Percentiles rank a stretch among this genome's conserved stretches.
These are phyloP conservation scores for Mariannaea sp. DNA, from an alignment of 2,329 filamentous ascomycete genomes.

Conservation along the genomic window DNA sequence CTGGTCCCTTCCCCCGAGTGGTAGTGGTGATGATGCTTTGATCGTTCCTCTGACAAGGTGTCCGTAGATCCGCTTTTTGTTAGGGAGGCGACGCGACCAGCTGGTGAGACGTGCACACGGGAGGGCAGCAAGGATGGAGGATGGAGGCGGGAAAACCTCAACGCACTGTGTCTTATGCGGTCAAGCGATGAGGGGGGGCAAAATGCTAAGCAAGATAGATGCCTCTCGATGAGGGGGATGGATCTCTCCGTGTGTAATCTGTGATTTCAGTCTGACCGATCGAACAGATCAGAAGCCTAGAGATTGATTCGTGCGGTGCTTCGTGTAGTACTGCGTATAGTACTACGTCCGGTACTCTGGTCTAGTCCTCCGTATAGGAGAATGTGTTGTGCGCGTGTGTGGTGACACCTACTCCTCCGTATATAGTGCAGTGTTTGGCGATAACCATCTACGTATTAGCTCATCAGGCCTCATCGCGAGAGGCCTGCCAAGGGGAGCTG, in stretches of 20 bases:
- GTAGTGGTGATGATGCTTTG: background rate
- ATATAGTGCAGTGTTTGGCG: too few species aligned
- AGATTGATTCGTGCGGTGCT: background rate
- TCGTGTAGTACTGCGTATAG: too few species aligned
- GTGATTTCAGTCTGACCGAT: conserved; percentile 8
- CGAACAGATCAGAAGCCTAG: background rate
- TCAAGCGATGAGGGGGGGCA: conserved; percentile 30
- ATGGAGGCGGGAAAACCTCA: conserved; percentile 24
- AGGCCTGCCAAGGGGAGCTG: conserved; percentile 25
- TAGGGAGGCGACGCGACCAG: conserved; percentile 24
- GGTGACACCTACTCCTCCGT: too few species aligned
- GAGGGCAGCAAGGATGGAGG: conserved; percentile 34
- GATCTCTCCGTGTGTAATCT: background rate
- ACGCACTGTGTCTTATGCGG: conserved; percentile 28
- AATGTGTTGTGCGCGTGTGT: too few species aligned
- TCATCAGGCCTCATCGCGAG: conserved; percentile 21
- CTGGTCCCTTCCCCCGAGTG: background rate
- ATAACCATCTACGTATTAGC: too few species aligned
- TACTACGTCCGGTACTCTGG: too few species aligned
- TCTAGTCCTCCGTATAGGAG: too few species aligned
- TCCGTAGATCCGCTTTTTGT: conserved; percentile 31
- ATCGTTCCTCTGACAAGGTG: conserved; percentile 9
- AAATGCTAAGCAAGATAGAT: conserved; percentile 22
- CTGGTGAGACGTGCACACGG: conserved; percentile 38
- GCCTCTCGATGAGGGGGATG: background rate